Percentiles rank a stretch among this genome's conserved stretches.
These are phyloP conservation scores for Deinandra increscens DNA, from an alignment of 129 eudicot genomes.

Conservation along the genomic window DNA sequence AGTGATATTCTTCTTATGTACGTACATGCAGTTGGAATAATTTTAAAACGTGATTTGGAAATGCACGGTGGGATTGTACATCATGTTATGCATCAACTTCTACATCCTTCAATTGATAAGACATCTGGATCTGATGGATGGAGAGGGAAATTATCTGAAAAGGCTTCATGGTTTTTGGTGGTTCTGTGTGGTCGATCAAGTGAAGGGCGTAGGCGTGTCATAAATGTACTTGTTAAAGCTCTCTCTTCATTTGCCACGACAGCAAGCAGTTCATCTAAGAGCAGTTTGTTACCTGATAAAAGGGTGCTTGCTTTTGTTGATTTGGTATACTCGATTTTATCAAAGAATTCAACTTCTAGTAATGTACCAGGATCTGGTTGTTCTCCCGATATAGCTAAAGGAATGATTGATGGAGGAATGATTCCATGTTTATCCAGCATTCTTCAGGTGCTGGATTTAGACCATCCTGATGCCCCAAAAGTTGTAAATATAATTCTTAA, in stretches of 20 bases:
- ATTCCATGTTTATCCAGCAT: constrained; percentile 73
- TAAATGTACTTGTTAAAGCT: constrained; percentile 88
- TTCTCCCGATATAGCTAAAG: constrained; percentile 92
- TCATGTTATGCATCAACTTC: constrained; percentile 75
- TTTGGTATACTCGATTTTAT: constrained; percentile 77
- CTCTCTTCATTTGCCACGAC: constrained; percentile 55
- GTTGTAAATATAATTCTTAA: constrained; percentile 79
- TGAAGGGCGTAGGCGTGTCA: constrained; percentile 92
- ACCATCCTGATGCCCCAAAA: constrained; percentile 95
- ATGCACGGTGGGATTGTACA: constrained; percentile 80
- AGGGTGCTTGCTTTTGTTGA: constrained; percentile 78
- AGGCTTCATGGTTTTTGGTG: constrained; percentile 95
- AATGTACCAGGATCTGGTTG: constrained; percentile 80
- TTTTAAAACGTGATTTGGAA: constrained; percentile 77
- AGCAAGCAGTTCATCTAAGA: constrained; percentile 51
- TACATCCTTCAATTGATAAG: constrained; percentile 55
- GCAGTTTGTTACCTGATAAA: constrained; percentile 68
- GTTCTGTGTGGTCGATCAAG: constrained; percentile 94
- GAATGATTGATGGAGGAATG: constrained; percentile 97
- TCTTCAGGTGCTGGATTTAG: constrained; percentile 90
- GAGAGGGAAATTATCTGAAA: constrained; percentile 85
- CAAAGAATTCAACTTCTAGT: constrained; percentile 80
- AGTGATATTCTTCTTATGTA: constrained; percentile 95
- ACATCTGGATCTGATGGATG: constrained; percentile 74
- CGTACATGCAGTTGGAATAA: constrained; percentile 85